Base-by-base conservation (phyloP, 768 basidiomycete genomes). In the Lactarius hatsudake region DNA sequence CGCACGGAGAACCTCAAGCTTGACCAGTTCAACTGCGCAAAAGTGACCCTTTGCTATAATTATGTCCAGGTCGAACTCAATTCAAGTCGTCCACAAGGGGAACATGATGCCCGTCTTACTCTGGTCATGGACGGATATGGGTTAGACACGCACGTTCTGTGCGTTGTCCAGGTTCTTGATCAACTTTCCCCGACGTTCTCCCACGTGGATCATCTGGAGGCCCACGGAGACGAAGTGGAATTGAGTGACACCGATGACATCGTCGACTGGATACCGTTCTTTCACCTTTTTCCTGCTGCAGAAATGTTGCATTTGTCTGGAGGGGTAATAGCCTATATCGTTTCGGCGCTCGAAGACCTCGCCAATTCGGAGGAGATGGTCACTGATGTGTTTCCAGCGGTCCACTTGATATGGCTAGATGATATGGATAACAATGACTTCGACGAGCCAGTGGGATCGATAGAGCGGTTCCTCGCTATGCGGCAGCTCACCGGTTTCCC, bases 91-190 rank as follows among this genome's bases (percentile, higher is more conserved):
- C 34, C 10, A 12, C 34, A 36, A 12, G 34, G 34, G 34, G 10
- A 36, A 36, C 34, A 36, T 61, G 1, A 70, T 71, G 20, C 2
- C 9, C 2, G 10, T 5, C 18, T 48, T 48, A 10, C 45, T 48
- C n/a, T 48, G 9, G n/a, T 23, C 9, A 0, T 48, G 45, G 45
- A 7, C 0, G 18, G 3, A n/a, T 0, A 0, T 3, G 3, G n/a
- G 45, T n/a, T 48, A 48, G 20, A 23, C 9, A 1, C 9, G n/a
- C 45, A n/a, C 2, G 45, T 48, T n/a, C n/a, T 2, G n/a, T 1
- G n/a, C 45, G 1, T 48, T n/a, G 45, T 10, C n/a, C 0, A 48
- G 9, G n/a, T n/a, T 8, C 45, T 48, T 48, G n/a, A n/a, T 10
- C 45, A 48, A n/a, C 45, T 48, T 8, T 9, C 4, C 20, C 9